Evolutionary conservation across 192 early-diverging fungal genomes (phyloP), one percentile per base, ranked within the genome.

Genomic region (Neocallimastix lanati): DNA sequence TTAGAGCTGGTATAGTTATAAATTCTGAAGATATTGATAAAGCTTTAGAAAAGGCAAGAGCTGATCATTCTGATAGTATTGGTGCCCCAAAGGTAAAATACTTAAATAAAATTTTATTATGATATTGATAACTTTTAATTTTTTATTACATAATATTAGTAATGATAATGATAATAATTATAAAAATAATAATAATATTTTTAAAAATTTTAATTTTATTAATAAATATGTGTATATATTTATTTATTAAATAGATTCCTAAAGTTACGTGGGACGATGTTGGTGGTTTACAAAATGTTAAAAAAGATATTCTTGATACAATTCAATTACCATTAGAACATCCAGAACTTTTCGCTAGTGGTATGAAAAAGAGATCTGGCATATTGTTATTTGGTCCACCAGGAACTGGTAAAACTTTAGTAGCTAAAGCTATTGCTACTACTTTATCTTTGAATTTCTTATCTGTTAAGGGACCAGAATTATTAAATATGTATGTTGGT

Each of bases 401-500:
- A 78, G 80, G 80, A 16, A 80, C 80, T 21, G 98, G 98, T 76
- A 99, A 99, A 82, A 99, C 98, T 9, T 84, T 99, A 50, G 89
- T 99, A 28, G 98, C 98, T 35, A 99, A 99, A 85, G 98, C 98
- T 2, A 94, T 99, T 79, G 98, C 98, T 0, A 98, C 98, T 25
- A 96, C 94, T 4, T 96, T 97, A 84, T 93, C 93, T 12, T 91
- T 99, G 36, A 99, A 99, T 86, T 99, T 99, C 81, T 93, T 99
- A 80, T 96, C 94, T 28, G 96, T 98, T 79, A 99, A 99, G 85
- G 98, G 98, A 2, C 98, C 98, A 9, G 96, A 99, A 80, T 85
- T 99, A 28, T 86, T 98, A n/a, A 98, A 96, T 85, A 96, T 97
- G 91, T 99, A 99, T 82, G 96, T 99, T 84, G 98, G 98, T 81